Conservation (phyloP, 306 rosid genomes). For the Senna siamea region DNA sequence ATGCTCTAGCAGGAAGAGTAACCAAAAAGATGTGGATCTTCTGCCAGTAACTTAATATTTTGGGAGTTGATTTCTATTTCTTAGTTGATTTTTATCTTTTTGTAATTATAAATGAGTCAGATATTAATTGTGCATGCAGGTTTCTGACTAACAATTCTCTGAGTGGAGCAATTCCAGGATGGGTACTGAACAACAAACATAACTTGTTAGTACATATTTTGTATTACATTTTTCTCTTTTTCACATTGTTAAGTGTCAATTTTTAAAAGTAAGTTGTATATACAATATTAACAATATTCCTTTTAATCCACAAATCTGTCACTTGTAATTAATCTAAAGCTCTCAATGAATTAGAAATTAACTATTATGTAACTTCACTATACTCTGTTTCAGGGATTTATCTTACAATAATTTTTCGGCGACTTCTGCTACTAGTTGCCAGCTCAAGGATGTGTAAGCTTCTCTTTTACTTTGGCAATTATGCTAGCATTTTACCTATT, state of each 20-base stretch:
- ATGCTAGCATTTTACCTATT: background rate
- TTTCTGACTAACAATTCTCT: constrained; percentile 72
- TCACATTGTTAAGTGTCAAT: background rate
- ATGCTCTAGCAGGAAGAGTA: background rate
- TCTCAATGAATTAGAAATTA: constrained; percentile 4
- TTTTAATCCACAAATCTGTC: too few species aligned
- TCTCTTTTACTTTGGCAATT: background rate
- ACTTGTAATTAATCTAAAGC: background rate
- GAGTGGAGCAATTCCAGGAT: constrained; percentile 60
- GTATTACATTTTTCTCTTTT: background rate
- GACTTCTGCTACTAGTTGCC: constrained; percentile 45
- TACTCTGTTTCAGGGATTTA: constrained; percentile 61
- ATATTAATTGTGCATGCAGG: constrained; percentile 49
- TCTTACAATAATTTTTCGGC: constrained; percentile 80
- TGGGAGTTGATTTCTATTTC: background rate
- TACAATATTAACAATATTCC: background rate
- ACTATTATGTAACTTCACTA: constrained; percentile 1
- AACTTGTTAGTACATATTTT: constrained; percentile 51
- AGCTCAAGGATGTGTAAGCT: constrained; percentile 51
- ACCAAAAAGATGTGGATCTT: background rate
- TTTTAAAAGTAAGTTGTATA: background rate
- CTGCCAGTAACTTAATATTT: constrained; percentile 13
- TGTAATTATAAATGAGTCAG: background rate
- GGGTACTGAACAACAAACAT: constrained; percentile 47
- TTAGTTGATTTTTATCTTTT: constrained; percentile 7